A percentile compares a stretch with the other conserved stretches of the same genome.
phyloP scores from a whole-genome alignment of 2,329 filamentous ascomycete genomes.

The Penicillium sp. region DNA sequence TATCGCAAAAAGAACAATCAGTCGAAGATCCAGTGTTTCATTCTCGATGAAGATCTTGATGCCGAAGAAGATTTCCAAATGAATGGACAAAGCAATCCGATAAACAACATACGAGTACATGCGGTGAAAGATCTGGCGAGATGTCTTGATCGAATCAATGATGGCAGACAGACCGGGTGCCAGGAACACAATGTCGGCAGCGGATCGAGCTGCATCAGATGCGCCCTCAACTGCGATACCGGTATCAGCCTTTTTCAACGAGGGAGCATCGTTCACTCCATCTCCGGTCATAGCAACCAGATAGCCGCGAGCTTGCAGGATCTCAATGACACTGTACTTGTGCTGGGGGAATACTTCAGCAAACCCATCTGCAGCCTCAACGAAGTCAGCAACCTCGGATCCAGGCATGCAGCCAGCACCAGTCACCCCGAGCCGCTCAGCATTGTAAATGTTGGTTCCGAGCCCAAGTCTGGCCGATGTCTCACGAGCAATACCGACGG shows the following conservation, averaged over 20 bases:
- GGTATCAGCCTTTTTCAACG: conserved; percentile 92
- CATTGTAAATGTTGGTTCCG: conserved; percentile 91
- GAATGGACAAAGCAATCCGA: conserved; percentile 87
- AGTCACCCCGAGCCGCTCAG: conserved; percentile 86
- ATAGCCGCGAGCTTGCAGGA: conserved; percentile 89
- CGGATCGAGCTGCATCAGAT: conserved; percentile 85
- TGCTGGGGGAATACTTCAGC: conserved; percentile 93
- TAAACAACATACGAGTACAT: conserved; percentile 97
- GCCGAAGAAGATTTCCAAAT: conserved; percentile 88
- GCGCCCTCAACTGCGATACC: conserved; percentile 93
- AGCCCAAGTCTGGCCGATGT: conserved; percentile 89
- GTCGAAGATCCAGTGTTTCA: conserved; percentile 77
- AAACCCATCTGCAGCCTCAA: conserved; percentile 92
- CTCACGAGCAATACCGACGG: conserved; percentile 89
- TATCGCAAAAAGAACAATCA: conserved; percentile 92
- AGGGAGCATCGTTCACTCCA: conserved; percentile 91
- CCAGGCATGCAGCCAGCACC: conserved; percentile 91
- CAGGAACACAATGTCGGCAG: conserved; percentile 91
- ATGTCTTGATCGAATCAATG: conserved; percentile 89
- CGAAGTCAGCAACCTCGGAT: conserved; percentile 92
- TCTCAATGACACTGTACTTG: conserved; percentile 93
- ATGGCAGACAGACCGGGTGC: conserved; percentile 88
- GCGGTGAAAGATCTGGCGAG: conserved; percentile 91
- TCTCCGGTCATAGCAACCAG: conserved; percentile 96
- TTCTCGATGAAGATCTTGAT: conserved; percentile 91